A percentile compares a stretch with the other conserved stretches of the same genome.
Conservation (phyloP, 2,329 filamentous ascomycete species). For the Nothomitra cinnamomea region DNA sequence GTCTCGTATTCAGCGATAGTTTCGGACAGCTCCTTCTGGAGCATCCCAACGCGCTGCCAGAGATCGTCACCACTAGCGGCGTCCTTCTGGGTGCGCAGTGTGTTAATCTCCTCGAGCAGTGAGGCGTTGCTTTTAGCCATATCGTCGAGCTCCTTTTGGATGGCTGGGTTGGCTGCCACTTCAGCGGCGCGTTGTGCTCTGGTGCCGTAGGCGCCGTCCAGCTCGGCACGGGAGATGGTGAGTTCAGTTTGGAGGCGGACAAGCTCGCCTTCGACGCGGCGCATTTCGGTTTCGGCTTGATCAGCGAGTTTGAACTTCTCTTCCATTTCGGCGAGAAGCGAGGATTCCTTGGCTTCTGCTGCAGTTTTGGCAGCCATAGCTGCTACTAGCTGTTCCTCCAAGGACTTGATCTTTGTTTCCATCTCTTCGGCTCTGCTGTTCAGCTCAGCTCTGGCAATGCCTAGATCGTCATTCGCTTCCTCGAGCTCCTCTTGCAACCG, state of each 20-base stretch:
- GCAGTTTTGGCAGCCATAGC: slow-evolving; percentile 11
- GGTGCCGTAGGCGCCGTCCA: slow-evolving; percentile 86
- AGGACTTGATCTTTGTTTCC: slow-evolving; percentile 12
- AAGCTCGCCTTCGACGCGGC: slow-evolving; percentile 40
- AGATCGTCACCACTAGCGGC: slow-evolving; percentile 1
- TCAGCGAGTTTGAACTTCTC: slow-evolving; percentile 12
- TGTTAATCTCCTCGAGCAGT: slow-evolving; percentile 30
- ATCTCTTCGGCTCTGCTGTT: slow-evolving; percentile 11
- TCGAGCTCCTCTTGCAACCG: slow-evolving; percentile 33
- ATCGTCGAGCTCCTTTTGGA: slow-evolving; percentile 42
- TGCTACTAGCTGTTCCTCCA: slow-evolving; percentile 17
- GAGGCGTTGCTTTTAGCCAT: slow-evolving; percentile 31
- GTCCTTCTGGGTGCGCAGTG: slow-evolving; percentile 17
- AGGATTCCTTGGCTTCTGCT: slow-evolving; percentile 12
- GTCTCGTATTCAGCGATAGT: slow-evolving; percentile 54
- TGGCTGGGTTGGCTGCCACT: slow-evolving; percentile 37
- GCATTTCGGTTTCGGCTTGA: slow-evolving; percentile 13
- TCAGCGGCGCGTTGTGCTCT: slow-evolving; percentile 52
- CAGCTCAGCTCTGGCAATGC: slow-evolving; percentile 13
- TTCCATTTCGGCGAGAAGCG: slow-evolving; percentile 16
- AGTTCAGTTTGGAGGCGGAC: slow-evolving; percentile 58
- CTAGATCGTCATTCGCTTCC: slow-evolving; percentile 18
- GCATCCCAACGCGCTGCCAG: slow-evolving; percentile 18
- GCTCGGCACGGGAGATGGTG: slow-evolving; percentile 78
- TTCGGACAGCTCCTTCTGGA: slow-evolving; percentile 49